A percentile compares a stretch with the other conserved stretches of the same genome.
Conservation (phyloP, 768 basidiomycete species). For the Lentinula detonsa region DNA sequence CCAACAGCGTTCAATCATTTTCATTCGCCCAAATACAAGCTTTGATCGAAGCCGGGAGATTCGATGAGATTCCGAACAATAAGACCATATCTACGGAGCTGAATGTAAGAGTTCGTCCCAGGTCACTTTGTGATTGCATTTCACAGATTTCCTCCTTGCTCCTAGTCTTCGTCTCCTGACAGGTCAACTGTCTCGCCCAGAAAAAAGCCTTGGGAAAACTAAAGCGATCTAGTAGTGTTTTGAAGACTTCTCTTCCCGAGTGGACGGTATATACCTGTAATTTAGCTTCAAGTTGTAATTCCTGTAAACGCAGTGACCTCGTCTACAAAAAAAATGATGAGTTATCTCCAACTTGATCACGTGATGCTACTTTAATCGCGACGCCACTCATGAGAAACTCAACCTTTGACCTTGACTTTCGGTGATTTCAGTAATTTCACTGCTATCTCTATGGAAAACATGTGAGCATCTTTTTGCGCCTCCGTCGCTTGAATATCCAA, state of each 20-base stretch:
- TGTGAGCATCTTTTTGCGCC: background rate
- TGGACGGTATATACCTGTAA: too few species aligned
- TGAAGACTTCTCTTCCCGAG: too few species aligned
- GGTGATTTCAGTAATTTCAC: too few species aligned
- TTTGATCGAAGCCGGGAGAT: conserved; percentile 65
- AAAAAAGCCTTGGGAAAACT: conserved; percentile 69
- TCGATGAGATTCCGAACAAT: conserved; percentile 75
- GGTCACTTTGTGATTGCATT: background rate
- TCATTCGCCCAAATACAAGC: conserved; percentile 64
- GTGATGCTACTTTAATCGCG: background rate
- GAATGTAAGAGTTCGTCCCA: conserved; percentile 41
- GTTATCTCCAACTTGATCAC: background rate
- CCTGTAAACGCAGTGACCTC: background rate
- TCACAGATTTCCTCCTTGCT: background rate
- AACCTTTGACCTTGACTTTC: too few species aligned
- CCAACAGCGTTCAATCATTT: conserved; percentile 24
- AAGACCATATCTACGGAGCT: conserved; percentile 60
- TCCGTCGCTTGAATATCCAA: background rate
- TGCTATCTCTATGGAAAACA: background rate
- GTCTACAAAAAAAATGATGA: background rate
- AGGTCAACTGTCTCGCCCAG: conserved; percentile 41
- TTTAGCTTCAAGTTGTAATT: too few species aligned
- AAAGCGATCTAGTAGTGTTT: background rate
- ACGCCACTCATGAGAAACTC: background rate
- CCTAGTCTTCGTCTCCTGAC: conserved; percentile 53